phyloP scores from a whole-genome alignment of 305 asterid genomes.

The Withania somnifera region DNA sequence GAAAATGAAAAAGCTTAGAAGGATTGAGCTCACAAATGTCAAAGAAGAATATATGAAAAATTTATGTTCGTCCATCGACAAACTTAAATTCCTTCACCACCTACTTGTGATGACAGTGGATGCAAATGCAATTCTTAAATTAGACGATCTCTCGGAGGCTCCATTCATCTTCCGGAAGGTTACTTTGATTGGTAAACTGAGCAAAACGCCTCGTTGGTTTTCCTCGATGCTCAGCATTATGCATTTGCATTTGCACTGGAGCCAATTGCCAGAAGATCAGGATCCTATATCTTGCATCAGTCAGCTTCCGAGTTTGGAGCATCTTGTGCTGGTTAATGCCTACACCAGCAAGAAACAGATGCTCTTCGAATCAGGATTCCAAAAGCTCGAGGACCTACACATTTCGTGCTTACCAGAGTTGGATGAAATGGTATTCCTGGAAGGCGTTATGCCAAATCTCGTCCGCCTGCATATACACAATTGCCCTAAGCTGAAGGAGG shows the following conservation, averaged over 20 bases:
- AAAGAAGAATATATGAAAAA: neutral
- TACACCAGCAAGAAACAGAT: neutral
- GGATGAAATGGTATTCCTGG: neutral
- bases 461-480: neutral
- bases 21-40: conserved; percentile 9
- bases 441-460: conserved; percentile 15
- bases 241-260: conserved; percentile 19
- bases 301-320: conserved; percentile 5
- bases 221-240: conserved; percentile 3
- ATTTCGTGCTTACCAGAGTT: neutral
- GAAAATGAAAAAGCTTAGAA: conserved; percentile 15
- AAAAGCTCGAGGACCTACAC: conserved; percentile 8
- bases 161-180: conserved; percentile 11
- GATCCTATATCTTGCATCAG: conserved; percentile 8
- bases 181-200: conserved; percentile 10
- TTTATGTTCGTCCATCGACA: conserved; percentile 14
- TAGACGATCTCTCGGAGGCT: neutral
- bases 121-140: conserved; percentile 1
- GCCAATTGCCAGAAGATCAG: conserved; percentile 9
- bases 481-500: conserved; percentile 7
- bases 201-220: conserved; percentile 13
- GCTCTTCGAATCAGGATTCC: conserved; percentile 9
- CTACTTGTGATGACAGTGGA: conserved; percentile 12
- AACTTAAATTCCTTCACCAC: conserved; percentile 16
- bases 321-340: conserved; percentile 10